Base-by-base conservation (phyloP, 164 flowering plant species). In the Litsea cubeba region DNA sequence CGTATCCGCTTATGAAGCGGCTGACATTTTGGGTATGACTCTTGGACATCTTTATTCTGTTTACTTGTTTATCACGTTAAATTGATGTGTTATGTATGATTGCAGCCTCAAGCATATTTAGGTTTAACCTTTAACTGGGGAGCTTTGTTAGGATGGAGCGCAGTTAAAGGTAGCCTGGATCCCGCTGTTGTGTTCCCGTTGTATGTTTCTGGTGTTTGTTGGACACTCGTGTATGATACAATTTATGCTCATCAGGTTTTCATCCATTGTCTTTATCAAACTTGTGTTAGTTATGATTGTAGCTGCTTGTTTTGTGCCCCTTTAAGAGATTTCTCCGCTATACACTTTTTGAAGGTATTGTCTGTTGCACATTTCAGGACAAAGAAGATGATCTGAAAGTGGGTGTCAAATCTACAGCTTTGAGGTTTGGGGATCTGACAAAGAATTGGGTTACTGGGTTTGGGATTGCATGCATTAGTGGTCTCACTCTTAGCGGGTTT, bases 151-250 rank as follows among this genome's bases (percentile, higher is more conserved):
- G 99, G 99, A 65, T 94, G 99, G 97, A 76, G 96, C 79, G 99
- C 98, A 23, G 75, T 96, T 70, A 89, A 75, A 83, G 98, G 97
- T 82, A 88, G 89, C 82, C 78, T 96, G 83, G 94, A 92, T 81
- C 95, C 93, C 71, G 74, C 86, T 70, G 51, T 96, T 74, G 92
- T 89, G 63, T 76, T 92, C 49, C 99, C 98, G 17, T 80, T 94
- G 54, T 96, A 94, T 74, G 12, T 79, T 49, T 89, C 98, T 80
- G 99, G 98, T 76, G 93, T 94, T 14, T 94, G 72, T 73, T 96
- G 99, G 98, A 96, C 99, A 24, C 94, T 96, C 67, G 94, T 96
- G n/a, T 96, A 96, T 84, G 98, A 96, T 80, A 96, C 98, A 15
- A 94, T 96, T 74, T 96, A 96, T 86, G 99, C 99, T 65, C 99